These are phyloP conservation scores for Torulaspora maleeae DNA, from an alignment of 805 yeast genomes.

Conservation along the genomic window DNA sequence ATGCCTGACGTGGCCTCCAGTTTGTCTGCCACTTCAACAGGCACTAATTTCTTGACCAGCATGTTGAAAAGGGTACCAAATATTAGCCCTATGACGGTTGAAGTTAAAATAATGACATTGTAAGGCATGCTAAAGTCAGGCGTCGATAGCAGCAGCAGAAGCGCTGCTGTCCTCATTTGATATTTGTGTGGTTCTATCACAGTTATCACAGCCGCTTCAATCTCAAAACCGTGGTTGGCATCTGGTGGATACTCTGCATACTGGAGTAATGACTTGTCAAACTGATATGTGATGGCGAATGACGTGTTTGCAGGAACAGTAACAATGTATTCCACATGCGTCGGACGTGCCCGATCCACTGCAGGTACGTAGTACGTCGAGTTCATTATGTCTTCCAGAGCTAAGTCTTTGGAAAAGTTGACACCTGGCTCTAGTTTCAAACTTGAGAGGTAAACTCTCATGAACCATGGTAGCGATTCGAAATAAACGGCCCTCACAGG, in stretches of 20 bases:
- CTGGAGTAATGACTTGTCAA: conserved; percentile 80
- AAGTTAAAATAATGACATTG: conserved; percentile 88
- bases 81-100: conserved; percentile 87
- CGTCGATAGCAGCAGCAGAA: conserved; percentile 81
- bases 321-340: conserved; percentile 70
- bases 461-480: conserved; percentile 90
- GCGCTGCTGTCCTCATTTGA: conserved; percentile 75
- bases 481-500: conserved; percentile 55
- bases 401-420: conserved; percentile 11
- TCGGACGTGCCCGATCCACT: conserved; percentile 71
- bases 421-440: conserved; percentile 39
- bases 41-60: conserved; percentile 64
- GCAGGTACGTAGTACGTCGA: conserved; percentile 69
- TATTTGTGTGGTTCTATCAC: conserved; percentile 45
- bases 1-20: conserved; percentile 16
- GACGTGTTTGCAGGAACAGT: conserved; percentile 60
- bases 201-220: conserved; percentile 82
- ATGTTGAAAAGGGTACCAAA: conserved; percentile 84
- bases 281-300: conserved; percentile 62
- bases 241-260: conserved; percentile 98
- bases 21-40: conserved; percentile 63
- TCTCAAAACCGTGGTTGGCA: conserved; percentile 95
- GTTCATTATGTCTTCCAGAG: conserved; percentile 40
- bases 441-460: conserved; percentile 76
- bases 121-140: conserved; percentile 99